Base-by-base conservation (phyloP, 2,329 filamentous ascomycete species). In the Curvularia sp. region DNA sequence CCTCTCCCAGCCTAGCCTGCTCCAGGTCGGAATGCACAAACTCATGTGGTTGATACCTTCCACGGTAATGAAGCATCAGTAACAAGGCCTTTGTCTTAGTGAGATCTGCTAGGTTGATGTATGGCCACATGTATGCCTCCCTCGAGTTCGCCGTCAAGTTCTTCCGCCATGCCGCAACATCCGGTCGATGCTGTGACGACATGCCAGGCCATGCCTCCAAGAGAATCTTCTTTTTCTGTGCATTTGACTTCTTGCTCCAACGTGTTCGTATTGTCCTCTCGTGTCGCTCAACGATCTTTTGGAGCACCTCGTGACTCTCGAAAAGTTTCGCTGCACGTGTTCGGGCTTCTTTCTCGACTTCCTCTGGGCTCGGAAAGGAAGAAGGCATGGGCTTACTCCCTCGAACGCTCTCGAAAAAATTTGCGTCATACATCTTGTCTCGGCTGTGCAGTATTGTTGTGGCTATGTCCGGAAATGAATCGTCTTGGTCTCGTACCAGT, bases 91-190 rank as follows among this genome's bases (percentile, higher is more conserved):
- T 83, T 0, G 1, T 33, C 44, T 33, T 47, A 28, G 28, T 47
- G 13, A 88, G 74, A 63, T 88, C 85, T 58, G 88, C 83, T 33
- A 83, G 76, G 61, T 88, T 88, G 69, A 88, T 81, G 49, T 82
- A 78, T 0, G 85, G 85, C 79, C 80, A 86, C 46, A 85, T 39
- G 30, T 59, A 67, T 22, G 57, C 57, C 20, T 61, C 58, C 20
- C 54, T 31, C 9, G 28, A 13, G 20, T 41, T 44, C 33, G 42
- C 22, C 4, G 22, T 24, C 22, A 24, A 4, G 22, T 24, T 24
- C 22, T 24, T 24, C 22, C 22, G 22, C 31, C 33, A 66, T 24
- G 72, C 73, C n/a, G 71, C 65, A 44, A 85, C 82, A 57, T 88
- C 85, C 0, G 85, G 84, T 0, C 83, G 82, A 67, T 87, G 85